phyloP scores from a whole-genome alignment of 805 yeast species.

The fission yeast (Schizosaccharomyces pombe) region DNA sequence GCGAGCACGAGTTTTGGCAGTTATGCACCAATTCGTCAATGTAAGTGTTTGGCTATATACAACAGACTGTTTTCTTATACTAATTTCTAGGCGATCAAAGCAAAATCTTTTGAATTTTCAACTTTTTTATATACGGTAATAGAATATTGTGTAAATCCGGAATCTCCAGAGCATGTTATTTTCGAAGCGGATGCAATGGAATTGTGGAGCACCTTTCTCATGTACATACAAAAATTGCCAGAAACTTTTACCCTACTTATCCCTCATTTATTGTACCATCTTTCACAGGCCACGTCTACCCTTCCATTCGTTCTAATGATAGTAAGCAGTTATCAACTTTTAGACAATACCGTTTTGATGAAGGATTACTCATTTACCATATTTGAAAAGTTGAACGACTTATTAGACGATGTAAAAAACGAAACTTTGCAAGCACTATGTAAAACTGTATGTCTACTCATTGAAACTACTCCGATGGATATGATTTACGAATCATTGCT shows the following conservation, averaged over 20 bases:
- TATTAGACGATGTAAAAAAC: neutral
- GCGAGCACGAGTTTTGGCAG: slow-evolving; percentile 18
- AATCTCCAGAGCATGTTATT: slow-evolving; percentile 29
- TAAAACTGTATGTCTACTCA: neutral
- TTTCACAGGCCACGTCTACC: slow-evolving; percentile 36
- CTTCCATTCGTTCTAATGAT: slow-evolving; percentile 14
- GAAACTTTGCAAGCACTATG: neutral
- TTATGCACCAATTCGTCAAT: slow-evolving; percentile 14
- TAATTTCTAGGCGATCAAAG: slow-evolving; percentile 9
- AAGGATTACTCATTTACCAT: neutral
- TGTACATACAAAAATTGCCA: slow-evolving; percentile 26
- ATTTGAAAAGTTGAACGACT: neutral
- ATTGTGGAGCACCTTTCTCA: slow-evolving; percentile 51
- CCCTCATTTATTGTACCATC: slow-evolving; percentile 31
- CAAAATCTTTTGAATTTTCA: slow-evolving; percentile 8
- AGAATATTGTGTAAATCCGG: slow-evolving; percentile 34
- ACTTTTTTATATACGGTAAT: slow-evolving; percentile 35
- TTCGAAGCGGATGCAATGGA: slow-evolving; percentile 72
- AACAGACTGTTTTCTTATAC: neutral
- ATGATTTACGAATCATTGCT: neutral
- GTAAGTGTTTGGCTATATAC: slow-evolving; percentile 3
- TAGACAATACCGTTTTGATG: slow-evolving; percentile 12
- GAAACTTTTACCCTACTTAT: slow-evolving; percentile 23
- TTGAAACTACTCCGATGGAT: neutral
- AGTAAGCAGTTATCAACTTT: slow-evolving; percentile 16